Evolutionary conservation across 352 stramenopile species (phyloP), one percentile per base, ranked within the genome.

Genomic region (Pythium vanterpoolii): DNA sequence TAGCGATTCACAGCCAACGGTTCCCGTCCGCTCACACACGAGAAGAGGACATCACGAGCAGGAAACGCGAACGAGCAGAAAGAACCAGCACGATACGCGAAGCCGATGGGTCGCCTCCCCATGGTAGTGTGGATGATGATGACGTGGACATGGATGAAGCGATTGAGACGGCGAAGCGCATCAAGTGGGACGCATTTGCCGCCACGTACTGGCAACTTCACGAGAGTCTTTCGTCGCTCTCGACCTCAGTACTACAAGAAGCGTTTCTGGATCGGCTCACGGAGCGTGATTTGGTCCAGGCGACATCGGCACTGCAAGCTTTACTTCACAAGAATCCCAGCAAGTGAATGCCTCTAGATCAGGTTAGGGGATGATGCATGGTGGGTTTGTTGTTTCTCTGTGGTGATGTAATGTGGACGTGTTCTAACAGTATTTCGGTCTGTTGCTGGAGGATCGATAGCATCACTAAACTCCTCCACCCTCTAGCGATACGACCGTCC

Each of bases 401-500:
- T n/a, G n/a, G n/a, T n/a, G n/a, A n/a, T n/a, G n/a, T n/a, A n/a
- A n/a, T n/a, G n/a, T n/a, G n/a, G n/a, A n/a, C n/a, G n/a, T n/a
- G n/a, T n/a, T n/a, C n/a, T n/a, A n/a, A n/a, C n/a, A n/a, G n/a
- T n/a, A n/a, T n/a, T n/a, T n/a, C n/a, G n/a, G n/a, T n/a, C n/a
- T n/a, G n/a, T n/a, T n/a, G n/a, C n/a, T n/a, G n/a, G n/a, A n/a
- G n/a, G n/a, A n/a, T n/a, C n/a, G n/a, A 38, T 36, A 36, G 33
- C 16, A 38, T 38, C 33, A 38, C 33, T 38, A 14, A 38, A 14
- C 33, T 14, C 5, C 33, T 38, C 33, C 33, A 38, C 16, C 16
- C 10, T 38, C 40, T 73, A 93, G 74, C 83, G 80, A 67, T 90
- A 93, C n/a, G 83, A 90, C 27, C 69, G 70, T 27, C 80, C 83